These are phyloP conservation scores for Penicillium manginii DNA, from an alignment of 495 filamentous ascomycete species.

Conservation along the genomic window DNA sequence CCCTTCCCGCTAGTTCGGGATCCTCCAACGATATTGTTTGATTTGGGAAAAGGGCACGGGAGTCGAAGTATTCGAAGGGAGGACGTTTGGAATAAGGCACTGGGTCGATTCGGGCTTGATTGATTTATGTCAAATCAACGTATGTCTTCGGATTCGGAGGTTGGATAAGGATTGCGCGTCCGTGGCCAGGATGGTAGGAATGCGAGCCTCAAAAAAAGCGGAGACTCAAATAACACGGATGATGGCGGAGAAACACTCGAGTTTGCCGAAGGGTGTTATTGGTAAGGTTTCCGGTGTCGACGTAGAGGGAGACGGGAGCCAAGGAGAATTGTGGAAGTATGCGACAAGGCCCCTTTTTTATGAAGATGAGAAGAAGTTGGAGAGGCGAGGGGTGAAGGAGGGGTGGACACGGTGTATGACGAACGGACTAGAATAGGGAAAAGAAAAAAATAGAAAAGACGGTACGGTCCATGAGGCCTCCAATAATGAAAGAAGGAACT, in stretches of 20 bases:
- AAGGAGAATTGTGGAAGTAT: background rate
- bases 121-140: background rate
- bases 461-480: constrained; percentile 31
- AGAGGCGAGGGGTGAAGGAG: constrained; percentile 30
- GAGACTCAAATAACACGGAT: constrained; percentile 3
- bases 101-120: background rate
- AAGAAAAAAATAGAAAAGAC: constrained; percentile 26
- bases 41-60: background rate
- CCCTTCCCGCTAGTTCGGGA: background rate
- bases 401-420: constrained; percentile 27
- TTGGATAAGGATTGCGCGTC: background rate
- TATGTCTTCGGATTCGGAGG: background rate
- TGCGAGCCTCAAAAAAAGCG: constrained; percentile 3
- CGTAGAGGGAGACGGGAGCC: background rate
- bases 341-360: constrained; percentile 18
- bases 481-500: constrained; percentile 24
- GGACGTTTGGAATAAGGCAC: background rate
- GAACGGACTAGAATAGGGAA: constrained; percentile 22
- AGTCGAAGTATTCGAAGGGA: background rate
- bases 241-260: background rate
- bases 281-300: background rate
- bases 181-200: background rate
- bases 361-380: constrained; percentile 18
- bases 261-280: background rate
- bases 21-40: background rate